These are phyloP conservation scores for Fereydounia khargensis DNA, from an alignment of 1,284 basidiomycete genomes.

Conservation along the genomic window DNA sequence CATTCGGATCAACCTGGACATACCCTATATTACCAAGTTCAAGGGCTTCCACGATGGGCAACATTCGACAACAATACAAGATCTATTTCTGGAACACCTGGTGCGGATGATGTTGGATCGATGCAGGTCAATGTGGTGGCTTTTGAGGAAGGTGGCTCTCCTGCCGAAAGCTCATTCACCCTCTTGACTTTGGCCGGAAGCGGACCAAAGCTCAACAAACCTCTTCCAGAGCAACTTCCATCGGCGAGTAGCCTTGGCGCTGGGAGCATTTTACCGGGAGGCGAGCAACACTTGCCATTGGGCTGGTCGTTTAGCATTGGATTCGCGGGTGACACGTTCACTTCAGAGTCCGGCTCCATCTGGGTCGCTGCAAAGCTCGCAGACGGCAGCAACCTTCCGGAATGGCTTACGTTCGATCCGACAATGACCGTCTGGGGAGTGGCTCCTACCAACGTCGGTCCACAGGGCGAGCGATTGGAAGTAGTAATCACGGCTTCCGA, in stretches of 20 bases:
- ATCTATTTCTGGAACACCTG: slow-evolving; percentile 39
- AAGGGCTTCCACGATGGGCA: slow-evolving; percentile 44
- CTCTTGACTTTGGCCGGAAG: slow-evolving; percentile 36
- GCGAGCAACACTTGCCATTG: slow-evolving; percentile 69
- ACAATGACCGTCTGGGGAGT: slow-evolving; percentile 77
- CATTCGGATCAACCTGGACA: slow-evolving; percentile 12
- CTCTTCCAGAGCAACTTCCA: slow-evolving; percentile 46
- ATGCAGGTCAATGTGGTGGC: slow-evolving; percentile 10
- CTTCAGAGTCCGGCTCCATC: slow-evolving; percentile 58
- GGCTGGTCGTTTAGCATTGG: slow-evolving; percentile 90
- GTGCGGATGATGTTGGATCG: slow-evolving; percentile 2
- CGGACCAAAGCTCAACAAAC: slow-evolving; percentile 39
- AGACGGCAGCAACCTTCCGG: slow-evolving; percentile 70
- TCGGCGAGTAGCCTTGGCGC: slow-evolving; percentile 36
- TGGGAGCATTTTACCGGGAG: slow-evolving; percentile 40
- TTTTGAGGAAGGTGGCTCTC: slow-evolving; percentile 3
- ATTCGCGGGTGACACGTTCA: slow-evolving; percentile 70
- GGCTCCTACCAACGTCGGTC: slow-evolving; percentile 62
- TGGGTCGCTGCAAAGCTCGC: slow-evolving; percentile 69
- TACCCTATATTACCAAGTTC: slow-evolving; percentile 16
- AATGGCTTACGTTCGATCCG: slow-evolving; percentile 71
- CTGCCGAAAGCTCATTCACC: slow-evolving; percentile 17
- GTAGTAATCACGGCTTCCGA: slow-evolving; percentile 50
- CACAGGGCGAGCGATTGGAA: slow-evolving; percentile 36
- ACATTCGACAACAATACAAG: slow-evolving; percentile 29